Conservation (phyloP, 2,329 filamentous ascomycete genomes). For the Arachnomyces sp. region DNA sequence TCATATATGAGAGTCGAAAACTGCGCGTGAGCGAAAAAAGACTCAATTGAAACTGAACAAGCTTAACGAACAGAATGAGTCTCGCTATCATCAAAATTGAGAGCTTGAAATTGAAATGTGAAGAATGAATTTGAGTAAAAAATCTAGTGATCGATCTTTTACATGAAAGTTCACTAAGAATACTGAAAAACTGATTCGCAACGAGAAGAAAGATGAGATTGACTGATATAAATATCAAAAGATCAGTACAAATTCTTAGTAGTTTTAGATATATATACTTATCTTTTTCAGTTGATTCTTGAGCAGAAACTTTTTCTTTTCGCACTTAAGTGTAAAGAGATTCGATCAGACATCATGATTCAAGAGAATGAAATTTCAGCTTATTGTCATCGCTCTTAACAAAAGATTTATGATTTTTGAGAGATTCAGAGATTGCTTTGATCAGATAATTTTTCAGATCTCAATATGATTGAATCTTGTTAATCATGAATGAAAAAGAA, state of each 20-base stretch:
- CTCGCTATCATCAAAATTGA: slow-evolving; percentile 9
- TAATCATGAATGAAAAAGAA: slow-evolving; percentile 9
- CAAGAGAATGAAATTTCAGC: slow-evolving; percentile 16
- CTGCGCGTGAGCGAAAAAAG: slow-evolving; percentile 12
- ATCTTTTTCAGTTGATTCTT: slow-evolving; percentile 1
- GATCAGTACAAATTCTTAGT: no score
- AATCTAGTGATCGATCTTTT: not conserved
- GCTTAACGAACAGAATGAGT: slow-evolving; percentile 13
- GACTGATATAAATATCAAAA: slow-evolving; percentile 16
- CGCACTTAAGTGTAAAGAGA: slow-evolving; percentile 8
- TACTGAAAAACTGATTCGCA: slow-evolving; percentile 10
- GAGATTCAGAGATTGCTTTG: slow-evolving; percentile 5
- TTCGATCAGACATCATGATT: slow-evolving; percentile 13
- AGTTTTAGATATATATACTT: not conserved
- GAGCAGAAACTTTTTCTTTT: slow-evolving; percentile 17
- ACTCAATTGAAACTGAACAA: slow-evolving; percentile 10
- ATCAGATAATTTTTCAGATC: slow-evolving; percentile 9
- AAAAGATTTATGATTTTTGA: slow-evolving; percentile 4
- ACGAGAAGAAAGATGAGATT: slow-evolving; percentile 11
- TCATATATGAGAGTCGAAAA: slow-evolving; percentile 17
- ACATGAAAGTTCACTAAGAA: slow-evolving; percentile 11
- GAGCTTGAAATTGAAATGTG: slow-evolving; percentile 14
- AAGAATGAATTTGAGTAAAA: slow-evolving; percentile 12
- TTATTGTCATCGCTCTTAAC: slow-evolving; percentile 6
- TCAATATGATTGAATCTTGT: slow-evolving; percentile 7